These are phyloP conservation scores for Tolypocladium tundrense DNA, from an alignment of 2,329 filamentous ascomycete genomes.

Conservation along the genomic window DNA sequence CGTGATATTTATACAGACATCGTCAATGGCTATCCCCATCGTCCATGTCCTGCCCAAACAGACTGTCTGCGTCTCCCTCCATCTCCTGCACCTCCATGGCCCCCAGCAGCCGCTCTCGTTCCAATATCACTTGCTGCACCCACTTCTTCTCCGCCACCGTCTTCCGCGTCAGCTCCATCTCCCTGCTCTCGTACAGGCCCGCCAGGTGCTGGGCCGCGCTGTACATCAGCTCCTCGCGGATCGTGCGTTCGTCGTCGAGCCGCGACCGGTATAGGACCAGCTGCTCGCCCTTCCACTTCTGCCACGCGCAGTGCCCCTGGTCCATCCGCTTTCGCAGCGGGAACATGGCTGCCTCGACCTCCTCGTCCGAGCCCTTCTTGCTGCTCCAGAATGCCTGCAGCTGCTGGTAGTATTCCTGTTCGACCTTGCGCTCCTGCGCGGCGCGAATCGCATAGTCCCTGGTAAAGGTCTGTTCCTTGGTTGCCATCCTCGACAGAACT, in stretches of 20 bases:
- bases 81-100: slow-evolving; percentile 32
- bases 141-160: slow-evolving; percentile 36
- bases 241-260: slow-evolving; percentile 27
- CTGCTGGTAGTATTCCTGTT: slow-evolving; percentile 30
- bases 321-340: slow-evolving; percentile 30
- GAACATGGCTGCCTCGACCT: slow-evolving; percentile 21
- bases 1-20: neutral
- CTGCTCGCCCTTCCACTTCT: slow-evolving; percentile 29
- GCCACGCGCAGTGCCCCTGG: slow-evolving; percentile 26
- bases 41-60: slow-evolving; percentile 15
- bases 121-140: slow-evolving; percentile 32
- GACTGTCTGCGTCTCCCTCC: slow-evolving; percentile 26
- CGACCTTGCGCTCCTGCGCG: slow-evolving; percentile 29
- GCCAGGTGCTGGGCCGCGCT: slow-evolving; percentile 22
- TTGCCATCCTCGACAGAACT: slow-evolving; percentile 17
- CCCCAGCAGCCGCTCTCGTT: slow-evolving; percentile 31
- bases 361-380: slow-evolving; percentile 19
- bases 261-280: slow-evolving; percentile 22
- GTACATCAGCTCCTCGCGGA: slow-evolving; percentile 32
- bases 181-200: slow-evolving; percentile 17
- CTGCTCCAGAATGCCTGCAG: slow-evolving; percentile 28
- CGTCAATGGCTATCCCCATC: neutral
- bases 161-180: slow-evolving; percentile 19
- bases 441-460: slow-evolving; percentile 31
- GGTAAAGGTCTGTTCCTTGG: slow-evolving; percentile 23